Evolutionary conservation across 495 filamentous ascomycete genomes (phyloP).

Genomic region (Neurospora discreta): DNA sequence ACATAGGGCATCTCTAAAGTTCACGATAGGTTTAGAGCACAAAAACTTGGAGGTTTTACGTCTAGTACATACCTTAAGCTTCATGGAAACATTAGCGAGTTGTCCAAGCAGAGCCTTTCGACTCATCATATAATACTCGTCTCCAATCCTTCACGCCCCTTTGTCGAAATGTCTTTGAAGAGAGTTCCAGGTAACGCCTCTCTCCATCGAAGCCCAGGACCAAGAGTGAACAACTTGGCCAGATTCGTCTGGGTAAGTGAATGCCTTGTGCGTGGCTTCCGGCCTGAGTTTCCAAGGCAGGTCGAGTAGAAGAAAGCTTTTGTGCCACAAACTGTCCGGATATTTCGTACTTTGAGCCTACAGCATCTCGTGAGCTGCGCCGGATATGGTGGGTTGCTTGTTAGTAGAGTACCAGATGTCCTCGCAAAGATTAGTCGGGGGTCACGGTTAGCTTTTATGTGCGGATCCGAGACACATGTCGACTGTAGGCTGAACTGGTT

Average conservation of each 20-base stretch:
- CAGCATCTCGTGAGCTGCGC: no score
- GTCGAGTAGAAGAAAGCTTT: background rate
- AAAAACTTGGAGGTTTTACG: background rate
- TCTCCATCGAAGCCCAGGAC: background rate
- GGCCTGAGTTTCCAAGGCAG: background rate
- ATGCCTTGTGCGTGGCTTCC: background rate
- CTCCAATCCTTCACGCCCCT: background rate
- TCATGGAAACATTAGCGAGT: background rate
- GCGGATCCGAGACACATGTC: background rate
- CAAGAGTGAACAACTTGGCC: background rate
- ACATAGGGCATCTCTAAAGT: background rate
- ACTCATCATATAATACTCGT: background rate
- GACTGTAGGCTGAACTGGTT: background rate
- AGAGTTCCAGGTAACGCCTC: background rate
- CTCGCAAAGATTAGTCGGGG: background rate
- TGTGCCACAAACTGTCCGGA: slow-evolving; percentile 30
- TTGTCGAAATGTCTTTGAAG: background rate
- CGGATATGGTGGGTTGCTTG: no score
- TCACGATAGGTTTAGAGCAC: background rate
- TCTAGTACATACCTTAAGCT: background rate
- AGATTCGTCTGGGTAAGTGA: background rate
- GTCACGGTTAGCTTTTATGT: background rate
- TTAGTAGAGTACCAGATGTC: background rate
- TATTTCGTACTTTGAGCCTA: slow-evolving; percentile 26
- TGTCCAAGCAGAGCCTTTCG: background rate